phyloP scores from a whole-genome alignment of 176 grass and related monocot genomes.

The Eragrostis nindensis region DNA sequence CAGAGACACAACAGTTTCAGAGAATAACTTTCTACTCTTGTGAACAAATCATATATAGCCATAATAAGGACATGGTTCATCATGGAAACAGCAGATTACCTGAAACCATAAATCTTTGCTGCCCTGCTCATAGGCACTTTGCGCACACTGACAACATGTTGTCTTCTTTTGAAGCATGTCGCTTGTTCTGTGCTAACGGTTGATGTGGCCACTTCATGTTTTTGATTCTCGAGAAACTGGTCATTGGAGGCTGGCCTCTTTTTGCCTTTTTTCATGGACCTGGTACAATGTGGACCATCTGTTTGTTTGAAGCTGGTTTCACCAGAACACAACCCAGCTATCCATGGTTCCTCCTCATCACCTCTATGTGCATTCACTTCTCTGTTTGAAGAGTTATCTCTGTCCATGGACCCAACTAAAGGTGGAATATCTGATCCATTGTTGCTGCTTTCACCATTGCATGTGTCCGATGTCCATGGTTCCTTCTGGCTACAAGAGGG shows the following conservation, averaged over 20 bases:
- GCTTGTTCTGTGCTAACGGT: background rate
- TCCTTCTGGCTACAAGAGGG: background rate
- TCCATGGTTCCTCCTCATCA: background rate
- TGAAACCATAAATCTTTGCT: constrained; percentile 7
- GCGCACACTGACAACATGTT: background rate
- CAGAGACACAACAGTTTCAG: background rate
- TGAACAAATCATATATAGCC: background rate
- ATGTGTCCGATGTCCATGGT: background rate
- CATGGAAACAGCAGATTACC: constrained; percentile 13
- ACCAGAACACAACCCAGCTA: background rate
- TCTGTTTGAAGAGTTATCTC: background rate
- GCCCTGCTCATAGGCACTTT: constrained; percentile 6
- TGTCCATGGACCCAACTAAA: background rate
- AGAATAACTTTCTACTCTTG: background rate
- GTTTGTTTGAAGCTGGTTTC: background rate
- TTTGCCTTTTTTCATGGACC: background rate
- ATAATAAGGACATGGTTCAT: background rate
- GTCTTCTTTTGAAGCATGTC: background rate
- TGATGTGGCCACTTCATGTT: background rate
- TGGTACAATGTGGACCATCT: background rate
- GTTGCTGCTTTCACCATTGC: background rate
- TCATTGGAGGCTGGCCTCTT: background rate
- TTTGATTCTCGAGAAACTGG: background rate
- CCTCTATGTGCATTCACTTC: background rate
- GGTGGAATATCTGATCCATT: background rate